phyloP scores from a whole-genome alignment of 306 rosid species.

The Lathyrus sativus region DNA sequence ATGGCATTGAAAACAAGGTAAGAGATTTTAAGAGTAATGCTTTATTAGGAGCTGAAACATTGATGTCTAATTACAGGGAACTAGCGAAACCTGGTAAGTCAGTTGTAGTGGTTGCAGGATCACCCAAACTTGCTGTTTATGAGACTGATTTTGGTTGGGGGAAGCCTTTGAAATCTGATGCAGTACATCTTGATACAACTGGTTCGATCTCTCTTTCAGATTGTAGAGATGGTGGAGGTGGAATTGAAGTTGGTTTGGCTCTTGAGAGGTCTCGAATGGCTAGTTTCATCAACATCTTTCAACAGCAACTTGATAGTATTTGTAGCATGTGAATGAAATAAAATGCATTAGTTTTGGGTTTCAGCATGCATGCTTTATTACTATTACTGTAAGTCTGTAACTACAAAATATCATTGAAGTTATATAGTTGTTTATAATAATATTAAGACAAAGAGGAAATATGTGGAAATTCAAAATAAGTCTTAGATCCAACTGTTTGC shows the following conservation, averaged over 20 bases:
- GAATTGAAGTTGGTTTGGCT: slow-evolving; percentile 48
- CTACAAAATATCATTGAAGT: too few species aligned
- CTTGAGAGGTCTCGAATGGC: slow-evolving; percentile 30
- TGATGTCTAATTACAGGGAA: slow-evolving; percentile 33
- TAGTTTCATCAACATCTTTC: slow-evolving; percentile 32
- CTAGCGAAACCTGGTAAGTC: not conserved
- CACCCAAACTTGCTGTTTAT: slow-evolving; percentile 44
- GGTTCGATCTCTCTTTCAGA: slow-evolving; percentile 43
- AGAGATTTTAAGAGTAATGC: slow-evolving; percentile 36
- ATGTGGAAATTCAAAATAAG: too few species aligned
- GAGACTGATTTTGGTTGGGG: slow-evolving; percentile 63
- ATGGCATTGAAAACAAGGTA: slow-evolving; percentile 37
- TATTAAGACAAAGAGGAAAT: too few species aligned
- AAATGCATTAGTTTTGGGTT: too few species aligned
- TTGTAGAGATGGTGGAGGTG: slow-evolving; percentile 30
- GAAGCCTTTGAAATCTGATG: slow-evolving; percentile 48
- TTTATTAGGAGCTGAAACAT: slow-evolving; percentile 38
- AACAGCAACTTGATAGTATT: slow-evolving; percentile 23
- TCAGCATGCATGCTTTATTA: too few species aligned
- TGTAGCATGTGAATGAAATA: slow-evolving; percentile 2
- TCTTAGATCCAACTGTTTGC: too few species aligned
- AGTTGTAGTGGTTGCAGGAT: slow-evolving; percentile 35
- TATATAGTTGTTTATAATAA: too few species aligned
- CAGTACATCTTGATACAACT: slow-evolving; percentile 39
- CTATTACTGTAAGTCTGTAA: too few species aligned